Evolutionary conservation across 257 asterid genomes (phyloP), one percentile per base, ranked within the genome.

Genomic region (Rhazya stricta): DNA sequence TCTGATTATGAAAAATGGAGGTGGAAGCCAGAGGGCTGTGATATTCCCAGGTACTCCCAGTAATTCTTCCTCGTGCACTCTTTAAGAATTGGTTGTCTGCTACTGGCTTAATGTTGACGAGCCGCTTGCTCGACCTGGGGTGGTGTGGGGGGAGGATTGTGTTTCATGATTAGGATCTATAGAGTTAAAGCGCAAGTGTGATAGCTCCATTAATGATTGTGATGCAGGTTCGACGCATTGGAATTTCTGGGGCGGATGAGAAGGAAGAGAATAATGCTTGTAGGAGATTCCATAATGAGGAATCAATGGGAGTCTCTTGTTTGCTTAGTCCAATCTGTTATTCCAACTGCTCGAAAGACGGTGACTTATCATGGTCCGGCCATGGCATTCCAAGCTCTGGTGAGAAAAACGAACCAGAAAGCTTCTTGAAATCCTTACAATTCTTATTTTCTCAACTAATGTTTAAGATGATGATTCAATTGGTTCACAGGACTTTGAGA

Each of bases 301-400:
- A 93, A 93, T 77, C 98, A 93, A 67, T 93, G 98, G 98, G 98
- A 91, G 75, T 93, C 98, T 72, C 96, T 91, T 3, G 97, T 93
- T 13, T 93, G 98, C 76, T 79, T 93, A 76, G 86, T 91, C 69
- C 96, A 93, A 41, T 91, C 98, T 23, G 97, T 91, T 1, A 81
- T 91, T 54, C 96, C 98, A 3, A 80, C 84, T 36, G 83, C 89
- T 21, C 67, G 96, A 62, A 93, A 93, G 74, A 87, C 91, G 0
- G 88, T 91, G 60, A 85, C 91, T 71, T 90, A 90, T 82, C 88
- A 84, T 51, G 98, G 98, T 16, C 92, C 98, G 19, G 85, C 93
- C 10, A 91, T 93, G 96, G 86, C 92, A 50, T 93, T 91, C 82
- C 96, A 91, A 77, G 96, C 98, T 73, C 78, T 93, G 85, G 98